Evolutionary conservation across 2,329 filamentous ascomycete genomes (phyloP).

Genomic region (Botrytis deweyae): DNA sequence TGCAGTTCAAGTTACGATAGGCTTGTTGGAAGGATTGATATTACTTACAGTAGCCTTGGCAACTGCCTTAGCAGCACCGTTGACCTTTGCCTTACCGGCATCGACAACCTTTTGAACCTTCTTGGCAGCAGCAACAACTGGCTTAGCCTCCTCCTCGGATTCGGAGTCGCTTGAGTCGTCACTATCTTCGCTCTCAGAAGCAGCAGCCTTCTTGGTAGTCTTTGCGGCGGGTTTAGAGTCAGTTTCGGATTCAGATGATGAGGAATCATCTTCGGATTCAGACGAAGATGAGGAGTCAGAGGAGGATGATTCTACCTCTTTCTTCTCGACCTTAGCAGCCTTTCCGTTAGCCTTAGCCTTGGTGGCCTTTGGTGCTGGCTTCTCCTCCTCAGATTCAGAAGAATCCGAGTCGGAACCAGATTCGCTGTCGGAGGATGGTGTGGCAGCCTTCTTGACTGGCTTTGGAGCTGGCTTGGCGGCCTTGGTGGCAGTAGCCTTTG

Average conservation of each 20-base stretch:
- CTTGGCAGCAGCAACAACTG: slow-evolving; percentile 31
- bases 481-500: slow-evolving; percentile 52
- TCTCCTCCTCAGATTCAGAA: slow-evolving; percentile 39
- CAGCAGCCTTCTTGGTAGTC: slow-evolving; percentile 33
- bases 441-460: slow-evolving; percentile 44
- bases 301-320: slow-evolving; percentile 39
- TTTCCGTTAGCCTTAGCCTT: slow-evolving; percentile 23
- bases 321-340: slow-evolving; percentile 34
- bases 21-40: background rate
- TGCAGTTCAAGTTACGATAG: background rate
- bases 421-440: slow-evolving; percentile 43
- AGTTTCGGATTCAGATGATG: slow-evolving; percentile 28
- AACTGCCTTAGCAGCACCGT: slow-evolving; percentile 36
- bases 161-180: slow-evolving; percentile 35
- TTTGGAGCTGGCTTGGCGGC: slow-evolving; percentile 33
- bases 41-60: slow-evolving; percentile 38
- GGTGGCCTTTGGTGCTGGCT: slow-evolving; percentile 29
- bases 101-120: slow-evolving; percentile 34
- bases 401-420: slow-evolving; percentile 36
- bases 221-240: slow-evolving; percentile 28
- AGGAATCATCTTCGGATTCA: slow-evolving; percentile 29
- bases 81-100: slow-evolving; percentile 35
- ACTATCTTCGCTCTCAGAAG: slow-evolving; percentile 36
- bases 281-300: slow-evolving; percentile 39
- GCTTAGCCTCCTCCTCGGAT: slow-evolving; percentile 31